phyloP scores from a whole-genome alignment of 495 filamentous ascomycete species.

The Podospora pseudocomata region DNA sequence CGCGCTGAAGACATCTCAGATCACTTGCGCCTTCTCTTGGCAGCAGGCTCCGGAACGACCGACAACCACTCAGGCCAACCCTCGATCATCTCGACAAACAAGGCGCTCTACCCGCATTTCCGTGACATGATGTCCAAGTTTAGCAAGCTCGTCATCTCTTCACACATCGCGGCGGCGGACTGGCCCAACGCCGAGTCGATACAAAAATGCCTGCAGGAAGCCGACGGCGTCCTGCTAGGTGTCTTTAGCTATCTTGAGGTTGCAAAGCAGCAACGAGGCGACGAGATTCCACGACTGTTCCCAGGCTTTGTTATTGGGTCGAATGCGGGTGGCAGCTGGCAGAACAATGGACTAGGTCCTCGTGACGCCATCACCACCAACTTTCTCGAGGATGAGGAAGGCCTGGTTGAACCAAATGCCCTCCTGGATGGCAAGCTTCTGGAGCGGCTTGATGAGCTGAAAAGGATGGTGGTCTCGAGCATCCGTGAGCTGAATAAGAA shows the following conservation, averaged over 20 bases:
- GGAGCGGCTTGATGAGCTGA: conserved; percentile 79
- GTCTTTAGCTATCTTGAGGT: conserved; percentile 96
- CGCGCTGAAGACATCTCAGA: conserved; percentile 96
- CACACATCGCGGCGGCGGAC: conserved; percentile 95
- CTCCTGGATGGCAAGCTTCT: conserved; percentile 70
- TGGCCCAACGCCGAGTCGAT: conserved; percentile 84
- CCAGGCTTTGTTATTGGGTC: conserved; percentile 89
- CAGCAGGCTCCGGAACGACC: conserved; percentile 91
- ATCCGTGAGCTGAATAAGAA: conserved; percentile 84
- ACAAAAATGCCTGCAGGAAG: conserved; percentile 91
- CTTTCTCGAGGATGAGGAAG: conserved; percentile 82
- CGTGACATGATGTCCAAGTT: conserved; percentile 99
- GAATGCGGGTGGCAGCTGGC: conserved; percentile 82
- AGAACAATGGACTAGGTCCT: conserved; percentile 75
- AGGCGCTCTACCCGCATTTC: conserved; percentile 93
- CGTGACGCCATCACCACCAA: conserved; percentile 66
- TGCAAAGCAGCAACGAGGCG: conserved; percentile 83
- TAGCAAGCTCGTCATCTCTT: conserved; percentile 94
- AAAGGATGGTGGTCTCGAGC: conserved; percentile 71
- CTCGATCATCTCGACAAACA: conserved; percentile 98
- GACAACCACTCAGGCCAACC: conserved; percentile 98
- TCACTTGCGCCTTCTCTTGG: conserved; percentile 86
- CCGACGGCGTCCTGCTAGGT: conserved; percentile 87
- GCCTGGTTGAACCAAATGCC: conserved; percentile 66
- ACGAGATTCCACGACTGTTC: conserved; percentile 80